Evolutionary conservation across 2,329 filamentous ascomycete genomes (phyloP).

Genomic region (Penicillium thymicola): DNA sequence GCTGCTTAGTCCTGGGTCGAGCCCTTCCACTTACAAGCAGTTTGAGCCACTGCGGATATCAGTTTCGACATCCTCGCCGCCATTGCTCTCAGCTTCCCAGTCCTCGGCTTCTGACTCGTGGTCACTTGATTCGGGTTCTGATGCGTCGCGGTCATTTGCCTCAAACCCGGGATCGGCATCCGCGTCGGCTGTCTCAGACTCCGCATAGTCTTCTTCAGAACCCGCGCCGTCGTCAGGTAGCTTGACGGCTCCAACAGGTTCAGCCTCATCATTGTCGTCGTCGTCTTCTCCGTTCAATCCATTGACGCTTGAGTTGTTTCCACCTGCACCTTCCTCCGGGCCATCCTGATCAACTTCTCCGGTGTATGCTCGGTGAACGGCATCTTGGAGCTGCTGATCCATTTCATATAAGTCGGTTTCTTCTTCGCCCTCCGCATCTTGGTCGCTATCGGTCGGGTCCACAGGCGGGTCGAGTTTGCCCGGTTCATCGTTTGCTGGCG

Average conservation of each 20-base stretch:
- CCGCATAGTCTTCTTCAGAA: conserved; percentile 39
- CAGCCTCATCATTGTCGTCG: conserved; percentile 46
- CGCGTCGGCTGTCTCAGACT: conserved; percentile 40
- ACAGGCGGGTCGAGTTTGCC: conserved; percentile 29
- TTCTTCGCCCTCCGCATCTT: conserved; percentile 46
- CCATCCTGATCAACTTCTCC: conserved; percentile 31
- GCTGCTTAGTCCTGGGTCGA: not conserved
- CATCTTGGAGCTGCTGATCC: conserved; percentile 40
- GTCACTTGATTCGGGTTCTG: conserved; percentile 43
- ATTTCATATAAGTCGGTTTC: conserved; percentile 42
- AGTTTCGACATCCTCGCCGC: conserved; percentile 43
- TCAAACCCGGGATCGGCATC: conserved; percentile 45
- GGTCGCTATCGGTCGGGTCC: conserved; percentile 41
- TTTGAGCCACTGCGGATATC: conserved; percentile 53
- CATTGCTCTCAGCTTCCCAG: conserved; percentile 50
- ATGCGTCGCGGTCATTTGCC: conserved; percentile 40
- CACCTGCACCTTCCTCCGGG: conserved; percentile 30
- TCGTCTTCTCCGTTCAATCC: conserved; percentile 33
- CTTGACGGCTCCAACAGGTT: conserved; percentile 40
- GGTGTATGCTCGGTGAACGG: conserved; percentile 36
- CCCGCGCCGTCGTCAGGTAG: conserved; percentile 29
- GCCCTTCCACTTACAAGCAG: conserved; percentile 56
- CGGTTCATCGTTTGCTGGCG: conserved; percentile 37
- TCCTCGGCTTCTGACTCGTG: conserved; percentile 58
- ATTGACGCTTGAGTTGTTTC: conserved; percentile 27